A percentile compares a stretch with the other conserved stretches of the same genome.
Conservation (phyloP, 73 alveolate species). For the Halteria grandinella region DNA sequence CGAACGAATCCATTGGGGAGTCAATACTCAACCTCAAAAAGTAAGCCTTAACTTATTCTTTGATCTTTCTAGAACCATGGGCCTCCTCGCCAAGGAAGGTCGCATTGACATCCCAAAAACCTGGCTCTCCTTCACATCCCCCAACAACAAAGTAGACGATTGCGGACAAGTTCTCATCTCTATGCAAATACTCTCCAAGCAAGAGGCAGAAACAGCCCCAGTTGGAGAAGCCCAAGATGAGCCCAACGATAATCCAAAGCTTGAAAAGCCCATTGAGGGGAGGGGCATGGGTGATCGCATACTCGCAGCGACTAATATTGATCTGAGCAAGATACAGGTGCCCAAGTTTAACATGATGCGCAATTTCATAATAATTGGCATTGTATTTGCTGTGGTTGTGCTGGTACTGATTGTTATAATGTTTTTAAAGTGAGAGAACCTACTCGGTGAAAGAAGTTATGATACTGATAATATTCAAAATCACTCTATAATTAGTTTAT, state of each 20-base stretch:
- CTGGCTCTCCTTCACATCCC: constrained; percentile 68
- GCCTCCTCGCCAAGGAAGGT: constrained; percentile 77
- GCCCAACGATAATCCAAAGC: constrained; percentile 93
- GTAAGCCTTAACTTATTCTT: constrained; percentile 27
- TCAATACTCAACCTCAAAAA: constrained; percentile 67
- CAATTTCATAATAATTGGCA: constrained; percentile 29
- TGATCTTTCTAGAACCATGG: constrained; percentile 60
- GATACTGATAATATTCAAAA: no score
- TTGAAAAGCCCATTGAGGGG: constrained; percentile 89
- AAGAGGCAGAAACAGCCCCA: constrained; percentile 74
- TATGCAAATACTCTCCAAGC: constrained; percentile 69
- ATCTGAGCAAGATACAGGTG: constrained; percentile 45
- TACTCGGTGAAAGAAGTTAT: no score
- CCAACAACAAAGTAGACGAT: constrained; percentile 71
- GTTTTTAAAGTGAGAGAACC: constrained; percentile 36
- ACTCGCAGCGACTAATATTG: constrained; percentile 37
- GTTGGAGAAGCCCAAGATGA: constrained; percentile 97
- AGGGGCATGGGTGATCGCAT: constrained; percentile 84
- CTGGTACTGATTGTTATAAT: constrained; percentile 13
- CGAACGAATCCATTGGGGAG: constrained; percentile 77
- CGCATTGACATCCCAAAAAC: constrained; percentile 74
- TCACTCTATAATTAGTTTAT: no score
- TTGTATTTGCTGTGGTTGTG: constrained; percentile 14
- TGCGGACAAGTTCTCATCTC: constrained; percentile 64
- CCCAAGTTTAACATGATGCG: constrained; percentile 51